Percentiles rank a stretch among this genome's conserved stretches.
Evolutionary conservation across 495 filamentous ascomycete genomes (phyloP).

Genomic region (Xylaria nigripes): DNA sequence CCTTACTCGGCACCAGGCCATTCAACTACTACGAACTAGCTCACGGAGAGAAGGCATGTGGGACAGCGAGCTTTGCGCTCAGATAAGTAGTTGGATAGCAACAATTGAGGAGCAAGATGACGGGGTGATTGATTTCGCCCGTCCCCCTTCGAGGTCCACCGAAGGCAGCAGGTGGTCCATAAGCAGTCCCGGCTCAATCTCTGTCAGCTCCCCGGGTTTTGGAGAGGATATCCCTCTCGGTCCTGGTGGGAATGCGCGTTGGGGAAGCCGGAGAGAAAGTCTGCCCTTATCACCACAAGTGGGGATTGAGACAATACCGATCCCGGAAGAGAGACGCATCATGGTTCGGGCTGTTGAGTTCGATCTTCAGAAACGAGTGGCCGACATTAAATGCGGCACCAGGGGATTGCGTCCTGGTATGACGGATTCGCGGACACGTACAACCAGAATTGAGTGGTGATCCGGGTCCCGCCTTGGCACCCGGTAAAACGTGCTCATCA

Average conservation of each 20-base stretch:
- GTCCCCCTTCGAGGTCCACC: conserved; percentile 22
- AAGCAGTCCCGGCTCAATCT: conserved; percentile 19
- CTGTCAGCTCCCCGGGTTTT: conserved; percentile 26
- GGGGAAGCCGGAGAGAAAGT: conserved; percentile 29
- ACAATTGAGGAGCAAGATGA: conserved; percentile 45
- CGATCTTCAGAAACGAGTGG: conserved; percentile 40
- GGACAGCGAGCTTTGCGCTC: conserved; percentile 50
- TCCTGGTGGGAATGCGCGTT: conserved; percentile 35
- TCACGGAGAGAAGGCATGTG: conserved; percentile 56
- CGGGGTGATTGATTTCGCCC: conserved; percentile 21
- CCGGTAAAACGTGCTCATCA: background rate
- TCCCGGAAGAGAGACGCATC: conserved; percentile 43
- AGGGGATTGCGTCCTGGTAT: conserved; percentile 40
- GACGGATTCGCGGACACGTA: conserved; percentile 35
- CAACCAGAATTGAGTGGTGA: conserved; percentile 41
- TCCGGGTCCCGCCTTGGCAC: background rate
- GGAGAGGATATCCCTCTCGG: conserved; percentile 31
- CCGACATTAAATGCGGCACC: conserved; percentile 42
- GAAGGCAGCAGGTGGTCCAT: conserved; percentile 25
- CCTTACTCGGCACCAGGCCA: conserved; percentile 45
- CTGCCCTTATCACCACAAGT: conserved; percentile 8
- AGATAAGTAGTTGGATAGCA: conserved; percentile 47
- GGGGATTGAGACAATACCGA: conserved; percentile 14
- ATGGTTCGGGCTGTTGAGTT: conserved; percentile 49
- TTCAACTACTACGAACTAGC: conserved; percentile 44